phyloP scores from a whole-genome alignment of 2,329 filamentous ascomycete species.

The Aspergillus ruber region DNA sequence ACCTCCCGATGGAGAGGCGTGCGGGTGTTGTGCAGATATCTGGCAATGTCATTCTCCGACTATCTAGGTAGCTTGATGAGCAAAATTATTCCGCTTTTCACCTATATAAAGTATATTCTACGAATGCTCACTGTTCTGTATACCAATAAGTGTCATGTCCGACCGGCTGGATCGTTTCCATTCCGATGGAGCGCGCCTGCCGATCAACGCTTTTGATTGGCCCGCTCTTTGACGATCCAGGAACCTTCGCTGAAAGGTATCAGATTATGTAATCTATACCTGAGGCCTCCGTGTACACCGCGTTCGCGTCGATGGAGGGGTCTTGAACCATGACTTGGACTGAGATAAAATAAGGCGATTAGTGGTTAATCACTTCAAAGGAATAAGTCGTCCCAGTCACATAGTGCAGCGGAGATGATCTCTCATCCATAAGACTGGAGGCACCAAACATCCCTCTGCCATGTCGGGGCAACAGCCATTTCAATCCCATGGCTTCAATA shows the following conservation, averaged over 20 bases:
- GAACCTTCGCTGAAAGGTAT: not conserved
- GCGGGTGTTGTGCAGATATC: not conserved
- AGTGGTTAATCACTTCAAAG: too few relatives aligned
- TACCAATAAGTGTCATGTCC: not conserved
- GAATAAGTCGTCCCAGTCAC: too few relatives aligned
- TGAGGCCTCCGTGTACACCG: constrained; percentile 3
- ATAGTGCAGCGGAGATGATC: too few relatives aligned
- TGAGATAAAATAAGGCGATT: too few relatives aligned
- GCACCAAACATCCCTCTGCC: not conserved
- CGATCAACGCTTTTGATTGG: not conserved
- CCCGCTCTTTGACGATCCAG: not conserved
- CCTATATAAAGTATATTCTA: not conserved
- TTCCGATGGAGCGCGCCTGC: not conserved
- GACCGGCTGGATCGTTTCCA: not conserved
- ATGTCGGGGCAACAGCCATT: constrained; percentile 22
- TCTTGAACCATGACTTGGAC: too few relatives aligned
- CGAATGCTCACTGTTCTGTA: not conserved
- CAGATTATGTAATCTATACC: not conserved
- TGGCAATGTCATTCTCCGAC: not conserved
- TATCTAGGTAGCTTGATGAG: not conserved
- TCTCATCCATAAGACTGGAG: too few relatives aligned
- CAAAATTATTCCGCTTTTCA: not conserved
- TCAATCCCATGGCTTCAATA: constrained; percentile 49
- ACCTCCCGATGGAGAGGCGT: not conserved
- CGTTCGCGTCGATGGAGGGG: too few relatives aligned